Evolutionary conservation across 1,284 basidiomycete species (phyloP).

Genomic region (Trametes versicolor): DNA sequence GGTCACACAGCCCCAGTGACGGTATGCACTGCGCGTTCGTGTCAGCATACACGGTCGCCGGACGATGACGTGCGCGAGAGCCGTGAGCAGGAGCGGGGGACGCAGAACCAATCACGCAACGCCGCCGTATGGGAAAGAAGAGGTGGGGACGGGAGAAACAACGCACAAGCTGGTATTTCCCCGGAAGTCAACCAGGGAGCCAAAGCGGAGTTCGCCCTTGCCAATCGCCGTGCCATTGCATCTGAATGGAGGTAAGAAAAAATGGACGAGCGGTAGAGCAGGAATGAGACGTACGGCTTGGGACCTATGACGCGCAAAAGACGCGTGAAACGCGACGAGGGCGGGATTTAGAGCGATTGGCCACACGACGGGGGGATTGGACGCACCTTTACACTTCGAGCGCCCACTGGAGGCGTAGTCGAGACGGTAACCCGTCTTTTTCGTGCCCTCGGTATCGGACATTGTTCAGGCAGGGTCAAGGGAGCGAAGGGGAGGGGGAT

Average conservation of each 20-base stretch:
- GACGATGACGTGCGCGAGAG: not conserved
- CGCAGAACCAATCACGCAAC: not conserved
- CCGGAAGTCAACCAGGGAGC: constrained; percentile 79
- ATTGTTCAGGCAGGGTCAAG: constrained; percentile 47
- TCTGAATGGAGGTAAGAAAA: constrained; percentile 29
- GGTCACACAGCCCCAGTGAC: constrained; percentile 88
- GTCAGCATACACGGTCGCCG: constrained; percentile 8
- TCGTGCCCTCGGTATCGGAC: constrained; percentile 64
- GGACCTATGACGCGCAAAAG: constrained; percentile 59
- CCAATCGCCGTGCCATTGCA: constrained; percentile 68
- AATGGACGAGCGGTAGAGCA: constrained; percentile 35
- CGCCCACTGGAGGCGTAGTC: constrained; percentile 77
- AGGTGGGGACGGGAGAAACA: constrained; percentile 8
- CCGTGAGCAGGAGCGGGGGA: too few relatives aligned
- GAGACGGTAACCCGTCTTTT: constrained; percentile 76
- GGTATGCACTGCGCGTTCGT: constrained; percentile 64
- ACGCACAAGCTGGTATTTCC: constrained; percentile 80
- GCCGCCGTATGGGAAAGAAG: not conserved
- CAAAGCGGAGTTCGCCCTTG: constrained; percentile 81
- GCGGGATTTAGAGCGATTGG: constrained; percentile 29
- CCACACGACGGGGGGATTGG: constrained; percentile 34
- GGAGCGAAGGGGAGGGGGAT: constrained; percentile 29
- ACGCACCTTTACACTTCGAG: constrained; percentile 86
- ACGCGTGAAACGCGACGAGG: constrained; percentile 43
- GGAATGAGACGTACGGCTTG: constrained; percentile 77